Base-by-base conservation (phyloP, 805 yeast species). In the Candida michaelii region DNA sequence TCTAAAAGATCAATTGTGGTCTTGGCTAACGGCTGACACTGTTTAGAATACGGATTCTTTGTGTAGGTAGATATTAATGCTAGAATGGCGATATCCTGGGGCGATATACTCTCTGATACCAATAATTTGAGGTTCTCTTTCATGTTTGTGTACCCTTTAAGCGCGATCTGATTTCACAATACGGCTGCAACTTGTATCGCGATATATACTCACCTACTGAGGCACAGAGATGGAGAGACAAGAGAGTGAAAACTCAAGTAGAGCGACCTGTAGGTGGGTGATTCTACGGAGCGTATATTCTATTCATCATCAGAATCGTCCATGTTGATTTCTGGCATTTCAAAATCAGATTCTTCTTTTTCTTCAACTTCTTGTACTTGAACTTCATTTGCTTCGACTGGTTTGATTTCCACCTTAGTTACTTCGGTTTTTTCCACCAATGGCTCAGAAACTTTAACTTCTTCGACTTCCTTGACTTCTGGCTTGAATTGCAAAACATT, bases 71-170 rank as follows among this genome's bases (percentile, higher is more conserved):
- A 32, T 8, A 80, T 66, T 11, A 82, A 52, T 2, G 73, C 59
- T 8, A 80, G 51, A 1, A 80, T 50, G 1, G 81, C 76, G 0
- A 82, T 59, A 48, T 77, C 79, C 43, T 77, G 72, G 0, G 86
- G 80, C 5, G 83, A 74, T 19, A 82, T 46, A 41, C 63, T 72
- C 42, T 69, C 74, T 3, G 70, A 54, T 24, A 66, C 52, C 10
- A 65, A 48, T 19, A 65, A 49, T 41, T 55, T 52, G 16, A 51
- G 42, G 36, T 47, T 36, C 5, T 27, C 29, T 11, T 32, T 19
- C 27, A n/a, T 24, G 19, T 38, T 38, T 30, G 36, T 38, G 30
- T 35, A 10, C 23, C 8, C 23, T 5, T 21, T 8, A 8, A 21
- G 5, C 23, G 5, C 23, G 23, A 21, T 21, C 23, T 21, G 23